Base-by-base conservation (phyloP, 2,329 filamentous ascomycete genomes). In the Colletotrichum aenigma region DNA sequence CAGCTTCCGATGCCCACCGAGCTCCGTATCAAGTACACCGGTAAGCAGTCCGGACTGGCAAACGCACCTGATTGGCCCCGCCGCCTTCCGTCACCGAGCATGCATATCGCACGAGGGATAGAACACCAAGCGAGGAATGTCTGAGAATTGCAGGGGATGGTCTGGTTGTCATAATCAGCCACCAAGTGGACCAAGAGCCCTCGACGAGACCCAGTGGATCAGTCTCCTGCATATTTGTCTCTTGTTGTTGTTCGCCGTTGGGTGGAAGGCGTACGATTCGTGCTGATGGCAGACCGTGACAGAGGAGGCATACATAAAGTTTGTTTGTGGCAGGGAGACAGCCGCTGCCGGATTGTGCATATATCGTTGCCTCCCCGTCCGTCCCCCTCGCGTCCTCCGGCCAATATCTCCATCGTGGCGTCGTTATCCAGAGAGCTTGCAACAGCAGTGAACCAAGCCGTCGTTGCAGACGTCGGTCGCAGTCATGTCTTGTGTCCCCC, bases 211-310 rank as follows among this genome's bases (percentile, higher is more conserved):
- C 66, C 68, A 74, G 38, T 32, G 62, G n/a, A 61, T 32, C 77
- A 78, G 38, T 56, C 48, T 65, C 71, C 60, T 78, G 75, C 77
- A 77, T 78, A 70, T 77, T 75, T 78, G 65, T 66, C 69, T 74
- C 43, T 64, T 74, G 72, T 71, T 78, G 75, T 77, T 77, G 70
- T 73, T 62, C 36, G 69, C 66, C 70, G 56, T 74, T 43, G 61
- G 56, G 61, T 67, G 76, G 58, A 56, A 48, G 62, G 68, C 71
- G 48, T 70, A 70, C 65, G 68, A 70, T 73, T 73, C 69, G 66
- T 77, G 64, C 48, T 43, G 67, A 65, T 30, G 69, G 64, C 43
- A 34, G 62, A 34, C 60, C 30, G 58, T 72, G 64, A 48, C 70
- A 30, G 64, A 72, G 52, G 48, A 74, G 24, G 62, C 72, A 72